Conservation (phyloP, 75 land plant species). For the Cryptomeria japonica region DNA sequence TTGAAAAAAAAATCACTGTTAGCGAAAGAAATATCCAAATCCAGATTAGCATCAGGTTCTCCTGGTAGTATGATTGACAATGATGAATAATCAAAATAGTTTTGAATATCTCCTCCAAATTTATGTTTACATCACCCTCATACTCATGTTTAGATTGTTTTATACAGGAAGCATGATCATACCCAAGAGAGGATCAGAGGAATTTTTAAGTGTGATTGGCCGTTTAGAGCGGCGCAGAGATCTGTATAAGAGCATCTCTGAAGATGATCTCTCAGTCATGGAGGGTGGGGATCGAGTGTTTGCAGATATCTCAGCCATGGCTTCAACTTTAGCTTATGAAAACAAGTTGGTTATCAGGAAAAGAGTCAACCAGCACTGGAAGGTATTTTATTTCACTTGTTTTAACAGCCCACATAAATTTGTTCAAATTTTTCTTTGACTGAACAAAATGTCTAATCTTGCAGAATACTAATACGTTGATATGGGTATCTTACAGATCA, state of each 20-base stretch:
- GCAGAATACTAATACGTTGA: constrained; percentile 19
- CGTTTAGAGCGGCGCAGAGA: not conserved
- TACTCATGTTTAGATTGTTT: not conserved
- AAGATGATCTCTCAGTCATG: not conserved
- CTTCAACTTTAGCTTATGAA: constrained; percentile 25
- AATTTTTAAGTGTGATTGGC: not conserved
- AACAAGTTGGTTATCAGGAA: constrained; percentile 16
- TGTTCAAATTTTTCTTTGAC: not conserved
- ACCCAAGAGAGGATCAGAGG: not conserved
- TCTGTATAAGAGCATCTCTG: not conserved
- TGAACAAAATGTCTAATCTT: not conserved
- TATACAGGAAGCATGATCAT: not conserved
- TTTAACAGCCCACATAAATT: not conserved
- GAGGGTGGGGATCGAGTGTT: not conserved
- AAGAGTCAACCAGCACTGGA: constrained; percentile 6
- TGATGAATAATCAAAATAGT: too few relatives aligned
- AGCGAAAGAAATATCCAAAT: too few relatives aligned
- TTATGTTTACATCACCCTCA: too few relatives aligned
- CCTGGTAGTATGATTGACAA: too few relatives aligned
- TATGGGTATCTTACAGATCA: constrained; percentile 20
- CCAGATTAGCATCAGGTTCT: too few relatives aligned
- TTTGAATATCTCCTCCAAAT: too few relatives aligned
- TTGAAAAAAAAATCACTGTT: too few relatives aligned
- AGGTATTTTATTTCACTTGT: not conserved
- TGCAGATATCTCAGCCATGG: constrained; percentile 30